A percentile compares a stretch with the other conserved stretches of the same genome.
phyloP scores from a whole-genome alignment of 306 rosid genomes.

The Cicer chorassanicum region DNA sequence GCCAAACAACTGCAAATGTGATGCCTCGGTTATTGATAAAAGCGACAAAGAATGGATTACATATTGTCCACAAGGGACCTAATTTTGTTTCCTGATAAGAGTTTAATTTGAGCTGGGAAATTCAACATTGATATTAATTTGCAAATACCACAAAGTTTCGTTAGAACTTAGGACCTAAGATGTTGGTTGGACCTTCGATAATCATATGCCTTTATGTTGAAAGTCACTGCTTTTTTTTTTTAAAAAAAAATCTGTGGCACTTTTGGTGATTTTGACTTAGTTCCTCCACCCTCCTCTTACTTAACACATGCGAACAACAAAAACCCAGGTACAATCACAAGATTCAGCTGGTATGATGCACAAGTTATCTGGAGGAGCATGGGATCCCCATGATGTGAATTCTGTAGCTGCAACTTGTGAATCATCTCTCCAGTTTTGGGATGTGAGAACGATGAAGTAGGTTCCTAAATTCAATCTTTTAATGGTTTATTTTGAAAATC shows the following conservation, averaged over 20 bases:
- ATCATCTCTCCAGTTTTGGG: constrained; percentile 91
- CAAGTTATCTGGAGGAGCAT: constrained; percentile 89
- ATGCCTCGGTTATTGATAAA: constrained; percentile 10
- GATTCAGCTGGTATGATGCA: constrained; percentile 87
- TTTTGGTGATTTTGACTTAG: constrained; percentile 45
- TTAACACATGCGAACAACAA: not conserved
- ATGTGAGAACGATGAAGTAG: constrained; percentile 91
- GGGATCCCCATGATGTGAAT: constrained; percentile 97
- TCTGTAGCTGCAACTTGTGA: constrained; percentile 84
- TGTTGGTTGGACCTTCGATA: constrained; percentile 26
- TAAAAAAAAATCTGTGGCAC: not conserved
- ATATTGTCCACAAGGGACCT: constrained; percentile 14
- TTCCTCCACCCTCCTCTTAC: constrained; percentile 3
- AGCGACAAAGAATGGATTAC: constrained; percentile 11
- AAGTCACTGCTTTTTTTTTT: not conserved
- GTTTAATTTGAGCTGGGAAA: constrained; percentile 35
- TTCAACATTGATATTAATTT: constrained; percentile 15
- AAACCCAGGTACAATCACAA: constrained; percentile 77
- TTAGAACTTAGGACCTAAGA: constrained; percentile 11
- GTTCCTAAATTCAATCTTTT: constrained; percentile 44
- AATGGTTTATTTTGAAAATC: constrained; percentile 35
- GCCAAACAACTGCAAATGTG: constrained; percentile 19
- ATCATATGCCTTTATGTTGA: not conserved
- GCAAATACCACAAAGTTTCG: constrained; percentile 21
- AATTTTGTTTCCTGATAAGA: constrained; percentile 21